Evolutionary conservation across 345 rosid species (phyloP).

Genomic region (Moricandia arvensis): DNA sequence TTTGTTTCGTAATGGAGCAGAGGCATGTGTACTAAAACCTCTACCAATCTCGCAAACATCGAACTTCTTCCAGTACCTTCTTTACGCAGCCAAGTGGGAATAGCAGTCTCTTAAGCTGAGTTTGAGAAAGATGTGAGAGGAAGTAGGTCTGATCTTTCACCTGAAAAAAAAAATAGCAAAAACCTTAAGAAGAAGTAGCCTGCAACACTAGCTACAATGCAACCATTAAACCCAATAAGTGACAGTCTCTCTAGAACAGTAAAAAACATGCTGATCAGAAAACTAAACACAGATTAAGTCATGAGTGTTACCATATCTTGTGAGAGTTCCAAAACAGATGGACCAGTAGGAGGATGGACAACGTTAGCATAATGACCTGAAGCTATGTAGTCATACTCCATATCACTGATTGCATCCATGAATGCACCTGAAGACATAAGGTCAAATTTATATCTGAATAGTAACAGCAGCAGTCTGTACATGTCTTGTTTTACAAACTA

Average conservation of each 20-base stretch:
- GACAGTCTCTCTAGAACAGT: not conserved
- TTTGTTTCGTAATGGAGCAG: not conserved
- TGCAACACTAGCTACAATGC: not conserved
- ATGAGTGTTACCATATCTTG: conserved; percentile 60
- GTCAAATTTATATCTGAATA: not conserved
- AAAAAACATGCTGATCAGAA: not conserved
- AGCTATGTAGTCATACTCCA: conserved; percentile 54
- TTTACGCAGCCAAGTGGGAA: conserved; percentile 79
- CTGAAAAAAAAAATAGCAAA: conserved; percentile 31
- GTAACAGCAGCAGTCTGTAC: not conserved
- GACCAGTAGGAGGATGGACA: conserved; percentile 40
- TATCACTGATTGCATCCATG: conserved; percentile 65
- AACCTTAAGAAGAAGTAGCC: not conserved
- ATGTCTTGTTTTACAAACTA: not conserved
- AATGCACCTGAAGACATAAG: conserved; percentile 63
- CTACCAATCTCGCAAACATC: not conserved
- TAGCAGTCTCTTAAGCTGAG: conserved; percentile 67
- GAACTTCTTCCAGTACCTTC: conserved; percentile 50
- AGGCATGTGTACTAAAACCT: not conserved
- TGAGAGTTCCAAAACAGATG: conserved; percentile 66
- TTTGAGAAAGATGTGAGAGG: conserved; percentile 87
- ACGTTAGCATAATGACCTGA: too few species aligned
- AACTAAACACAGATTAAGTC: not conserved
- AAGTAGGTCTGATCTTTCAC: conserved; percentile 95
- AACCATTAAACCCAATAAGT: not conserved